Conservation (phyloP, 2,329 filamentous ascomycete species). For the Emydomyces testavorans region DNA sequence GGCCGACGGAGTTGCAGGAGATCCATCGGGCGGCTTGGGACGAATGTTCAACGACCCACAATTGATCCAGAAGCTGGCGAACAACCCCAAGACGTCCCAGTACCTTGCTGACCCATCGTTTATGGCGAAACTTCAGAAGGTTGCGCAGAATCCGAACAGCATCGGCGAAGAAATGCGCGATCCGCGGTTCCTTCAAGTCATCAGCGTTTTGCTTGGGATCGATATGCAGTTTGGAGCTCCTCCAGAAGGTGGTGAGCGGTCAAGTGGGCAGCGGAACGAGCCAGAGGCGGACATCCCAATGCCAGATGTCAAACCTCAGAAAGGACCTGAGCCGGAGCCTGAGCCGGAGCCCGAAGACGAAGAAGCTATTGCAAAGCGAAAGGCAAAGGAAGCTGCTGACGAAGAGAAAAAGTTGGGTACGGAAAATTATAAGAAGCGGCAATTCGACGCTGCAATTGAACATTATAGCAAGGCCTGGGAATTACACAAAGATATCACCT, state of each 20-base stretch:
- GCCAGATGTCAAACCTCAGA: constrained; percentile 52
- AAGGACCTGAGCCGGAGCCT: constrained; percentile 36
- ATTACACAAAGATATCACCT: constrained; percentile 87
- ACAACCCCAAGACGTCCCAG: constrained; percentile 81
- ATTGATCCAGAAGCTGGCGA: constrained; percentile 77
- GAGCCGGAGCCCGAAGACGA: constrained; percentile 59
- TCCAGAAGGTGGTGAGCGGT: constrained; percentile 35
- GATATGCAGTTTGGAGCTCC: constrained; percentile 66
- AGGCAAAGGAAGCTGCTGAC: constrained; percentile 85
- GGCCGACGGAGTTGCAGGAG: constrained; percentile 49
- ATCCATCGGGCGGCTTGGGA: constrained; percentile 66
- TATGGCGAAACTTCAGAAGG: constrained; percentile 74
- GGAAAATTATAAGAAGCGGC: constrained; percentile 93
- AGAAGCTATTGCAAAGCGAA: constrained; percentile 69
- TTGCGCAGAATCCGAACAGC: constrained; percentile 69
- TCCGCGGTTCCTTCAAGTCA: constrained; percentile 82
- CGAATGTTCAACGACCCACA: constrained; percentile 91
- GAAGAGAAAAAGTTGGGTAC: constrained; percentile 91
- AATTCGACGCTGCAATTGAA: constrained; percentile 87
- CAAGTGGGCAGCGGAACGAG: constrained; percentile 36
- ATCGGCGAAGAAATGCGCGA: constrained; percentile 74
- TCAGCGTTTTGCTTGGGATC: constrained; percentile 85
- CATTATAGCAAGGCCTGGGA: constrained; percentile 97
- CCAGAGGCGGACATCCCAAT: constrained; percentile 64
- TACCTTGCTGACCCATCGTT: constrained; percentile 74